phyloP scores from a whole-genome alignment of 1,284 basidiomycete genomes.

The Cronartium quercuum region DNA sequence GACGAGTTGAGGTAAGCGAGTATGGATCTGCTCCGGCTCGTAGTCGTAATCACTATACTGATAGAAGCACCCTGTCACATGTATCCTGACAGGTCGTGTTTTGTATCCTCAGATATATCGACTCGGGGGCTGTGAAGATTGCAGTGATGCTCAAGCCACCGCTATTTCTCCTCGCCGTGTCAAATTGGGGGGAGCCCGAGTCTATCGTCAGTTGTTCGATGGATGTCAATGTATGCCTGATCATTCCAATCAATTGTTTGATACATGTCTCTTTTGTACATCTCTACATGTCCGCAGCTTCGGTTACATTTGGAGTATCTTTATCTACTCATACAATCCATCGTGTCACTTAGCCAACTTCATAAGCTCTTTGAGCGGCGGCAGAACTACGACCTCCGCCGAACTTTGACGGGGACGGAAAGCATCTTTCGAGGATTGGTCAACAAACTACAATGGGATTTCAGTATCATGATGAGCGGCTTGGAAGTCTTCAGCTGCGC shows the following conservation, averaged over 20 bases:
- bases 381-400: conserved; percentile 82
- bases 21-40: background rate
- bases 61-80: conserved; percentile 44
- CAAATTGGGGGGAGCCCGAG: conserved; percentile 87
- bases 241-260: conserved; percentile 12
- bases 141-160: conserved; percentile 78
- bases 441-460: conserved; percentile 64
- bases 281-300: conserved; percentile 60
- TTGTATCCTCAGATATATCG: conserved; percentile 55
- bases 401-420: conserved; percentile 75
- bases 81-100: conserved; percentile 41
- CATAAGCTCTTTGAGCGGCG: conserved; percentile 75
- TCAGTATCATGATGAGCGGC: conserved; percentile 58
- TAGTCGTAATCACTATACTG: conserved; percentile 22
- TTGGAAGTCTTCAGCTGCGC: conserved; percentile 42
- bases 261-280: conserved; percentile 2
- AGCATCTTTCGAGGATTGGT: conserved; percentile 68
- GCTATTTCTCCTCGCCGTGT: conserved; percentile 82
- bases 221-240: background rate
- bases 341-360: conserved; percentile 78
- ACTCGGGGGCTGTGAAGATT: conserved; percentile 68
- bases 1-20: conserved; percentile 62
- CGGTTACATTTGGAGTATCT: conserved; percentile 89
- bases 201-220: conserved; percentile 64
- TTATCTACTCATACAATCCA: conserved; percentile 82